Conservation (phyloP, 345 rosid genomes). For the Aurinia saxatilis region DNA sequence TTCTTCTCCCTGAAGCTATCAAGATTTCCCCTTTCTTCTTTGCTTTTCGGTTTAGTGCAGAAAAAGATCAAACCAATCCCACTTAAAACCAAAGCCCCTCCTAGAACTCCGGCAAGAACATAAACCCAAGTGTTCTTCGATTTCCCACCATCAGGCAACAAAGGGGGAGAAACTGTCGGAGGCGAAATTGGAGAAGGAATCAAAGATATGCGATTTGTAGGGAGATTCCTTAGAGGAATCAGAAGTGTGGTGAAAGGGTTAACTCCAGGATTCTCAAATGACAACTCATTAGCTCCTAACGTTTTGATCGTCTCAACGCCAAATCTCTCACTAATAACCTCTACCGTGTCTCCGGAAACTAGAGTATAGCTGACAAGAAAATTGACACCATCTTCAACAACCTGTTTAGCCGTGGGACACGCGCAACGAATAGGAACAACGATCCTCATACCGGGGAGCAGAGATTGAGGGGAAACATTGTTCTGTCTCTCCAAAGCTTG, state of each 20-base stretch:
- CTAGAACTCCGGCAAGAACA: slow-evolving; percentile 38
- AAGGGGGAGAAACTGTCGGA: slow-evolving; percentile 23
- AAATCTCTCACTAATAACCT: slow-evolving; percentile 32
- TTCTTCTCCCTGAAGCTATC: slow-evolving; percentile 31
- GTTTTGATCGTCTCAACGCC: slow-evolving; percentile 27
- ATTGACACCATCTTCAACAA: slow-evolving; percentile 24
- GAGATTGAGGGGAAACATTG: slow-evolving; percentile 3
- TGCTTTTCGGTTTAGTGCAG: slow-evolving; percentile 24
- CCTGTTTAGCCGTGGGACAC: slow-evolving; percentile 58
- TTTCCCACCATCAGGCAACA: slow-evolving; percentile 18
- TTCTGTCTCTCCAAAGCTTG: slow-evolving; percentile 53
- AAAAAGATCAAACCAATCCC: slow-evolving; percentile 26
- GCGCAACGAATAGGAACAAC: slow-evolving; percentile 54
- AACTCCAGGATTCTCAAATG: slow-evolving; percentile 14
- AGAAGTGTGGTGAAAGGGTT: slow-evolving; percentile 49
- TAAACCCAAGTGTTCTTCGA: slow-evolving; percentile 53
- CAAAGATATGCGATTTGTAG: slow-evolving; percentile 29
- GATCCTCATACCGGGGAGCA: slow-evolving; percentile 32
- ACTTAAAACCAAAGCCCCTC: slow-evolving; percentile 34
- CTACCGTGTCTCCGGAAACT: slow-evolving; percentile 25
- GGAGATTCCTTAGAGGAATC: slow-evolving; percentile 41
- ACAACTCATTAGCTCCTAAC: slow-evolving; percentile 36
- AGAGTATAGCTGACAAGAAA: slow-evolving; percentile 44
- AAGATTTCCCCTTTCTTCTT: slow-evolving; percentile 16
- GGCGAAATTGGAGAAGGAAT: slow-evolving; percentile 20